Evolutionary conservation across 495 filamentous ascomycete species (phyloP), one percentile per base, ranked within the genome.

Genomic region (Beverwykella pulmonaria): DNA sequence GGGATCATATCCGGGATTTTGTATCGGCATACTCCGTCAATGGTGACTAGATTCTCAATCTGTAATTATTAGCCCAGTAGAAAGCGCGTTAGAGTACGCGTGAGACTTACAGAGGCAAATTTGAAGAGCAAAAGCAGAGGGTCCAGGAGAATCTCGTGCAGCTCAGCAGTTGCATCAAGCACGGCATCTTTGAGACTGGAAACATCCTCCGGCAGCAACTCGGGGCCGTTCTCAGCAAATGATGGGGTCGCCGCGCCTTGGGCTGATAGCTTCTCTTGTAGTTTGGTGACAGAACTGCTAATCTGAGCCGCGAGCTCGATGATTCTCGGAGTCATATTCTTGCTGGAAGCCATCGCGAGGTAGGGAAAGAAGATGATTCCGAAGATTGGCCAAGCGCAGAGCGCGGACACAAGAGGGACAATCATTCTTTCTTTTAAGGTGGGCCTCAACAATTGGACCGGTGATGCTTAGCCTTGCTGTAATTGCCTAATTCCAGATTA

Each of bases 41-140:
- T 59, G 36, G n/a, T 59, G 36, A 59, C 55, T 26, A 59, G 39
- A 59, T 59, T 59, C n/a, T 20, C 17, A 34, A 59, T 59, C 55
- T 59, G 39, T 23, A 47, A 59, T 8, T 59, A 47, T 46, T 44
- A 44, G 55, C 20, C 12, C 20, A 59, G 9, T 23, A 47, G 20
- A 26, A 59, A 44, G 20, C 25, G n/a, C 32, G 39, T 46, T 17
- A 27, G 19, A 29, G 36, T 29, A 3, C 36, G 39, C 6, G 55
- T 22, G 19, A 29, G 34, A 47, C 55, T 44, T 46, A 59, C 55
- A 41, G 55, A 20, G 22, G 55, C 55, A 36, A 59, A 59, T 47
- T 59, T 59, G 55, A 59, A 59, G 55, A 59, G 55, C 32, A 59
- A 47, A 6, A 47, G 3, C 39, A 59, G 39, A 20, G 55, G 55